Base-by-base conservation (phyloP, 768 basidiomycete species). In the Dendrothele bispora region DNA sequence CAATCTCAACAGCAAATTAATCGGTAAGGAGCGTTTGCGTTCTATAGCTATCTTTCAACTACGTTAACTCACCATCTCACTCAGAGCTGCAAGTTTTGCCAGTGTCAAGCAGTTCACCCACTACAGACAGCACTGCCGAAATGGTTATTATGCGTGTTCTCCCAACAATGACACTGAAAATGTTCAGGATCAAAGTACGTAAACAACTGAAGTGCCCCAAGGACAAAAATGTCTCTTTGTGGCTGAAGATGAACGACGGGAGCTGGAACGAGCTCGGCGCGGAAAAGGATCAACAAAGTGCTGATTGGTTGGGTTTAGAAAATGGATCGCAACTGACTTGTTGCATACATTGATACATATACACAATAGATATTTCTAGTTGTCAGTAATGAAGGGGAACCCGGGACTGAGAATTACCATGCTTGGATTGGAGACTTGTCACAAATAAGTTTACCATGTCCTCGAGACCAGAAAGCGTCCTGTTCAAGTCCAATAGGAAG, bases 291-390 rank as follows among this genome's bases (percentile, higher is more conserved):
- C 54, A 61, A 11, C 77, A 75, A 46, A 75, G 82, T 43, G 61
- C 91, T 34, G 79, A 74, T 49, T 90, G 87, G 86, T 78, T 84
- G 59, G 88, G 90, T 5, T 59, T 91, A 29, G 86, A 89, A 48
- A 74, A 78, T 7, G 77, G 61, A 17, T 67, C 71, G 46, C 59
- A 68, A 15, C 18, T 56, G 18, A 7, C 43, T 48, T 55, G 79
- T 22, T 51, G 59, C 20, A 55, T 70, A 28, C 12, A 46, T 15
- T 24, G 39, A 24, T 39, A 39, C 20, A 8, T 17, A 50, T 29
- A 32, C 10, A 26, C 37, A 38, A n/a, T 21, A 22, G 40, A 25
- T 14, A 28, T 26, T 28, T 17, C 30, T 32, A 32, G 30, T 32
- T 32, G n/a, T 32, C 11, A 32, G 10, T 10, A 10, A 17, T 32